phyloP scores from a whole-genome alignment of 495 filamentous ascomycete species.

The Penicillium flavigenum region DNA sequence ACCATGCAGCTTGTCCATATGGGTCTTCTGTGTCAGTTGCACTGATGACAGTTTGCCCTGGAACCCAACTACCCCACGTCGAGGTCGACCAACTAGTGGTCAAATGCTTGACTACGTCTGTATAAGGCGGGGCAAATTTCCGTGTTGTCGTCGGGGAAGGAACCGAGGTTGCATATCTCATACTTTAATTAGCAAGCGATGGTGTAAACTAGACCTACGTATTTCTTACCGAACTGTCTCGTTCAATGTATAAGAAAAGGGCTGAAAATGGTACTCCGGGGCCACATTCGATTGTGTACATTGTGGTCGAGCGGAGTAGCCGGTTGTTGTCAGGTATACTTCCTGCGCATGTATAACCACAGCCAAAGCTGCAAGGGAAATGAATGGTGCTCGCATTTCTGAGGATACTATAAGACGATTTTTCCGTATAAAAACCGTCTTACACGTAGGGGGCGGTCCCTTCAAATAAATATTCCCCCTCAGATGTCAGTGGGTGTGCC shows the following conservation, averaged over 20 bases:
- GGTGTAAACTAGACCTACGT: not conserved
- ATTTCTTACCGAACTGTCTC: conserved; percentile 28
- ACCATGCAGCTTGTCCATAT: conserved; percentile 40
- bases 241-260: conserved; percentile 26
- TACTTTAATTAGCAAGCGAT: conserved; percentile 8
- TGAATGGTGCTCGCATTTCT: conserved; percentile 2
- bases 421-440: not conserved
- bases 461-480: not conserved
- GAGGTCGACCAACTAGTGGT: conserved; percentile 22
- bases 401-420: not conserved
- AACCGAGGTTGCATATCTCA: conserved; percentile 29
- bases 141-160: conserved; percentile 27
- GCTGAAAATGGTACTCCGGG: conserved; percentile 26
- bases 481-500: not conserved
- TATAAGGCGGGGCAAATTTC: conserved; percentile 24
- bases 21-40: conserved; percentile 31
- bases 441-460: not conserved
- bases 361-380: conserved; percentile 7
- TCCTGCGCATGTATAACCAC: conserved; percentile 24
- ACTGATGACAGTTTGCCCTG: conserved; percentile 23
- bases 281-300: conserved; percentile 19
- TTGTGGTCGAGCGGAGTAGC: conserved; percentile 23
- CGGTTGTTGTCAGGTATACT: conserved; percentile 25
- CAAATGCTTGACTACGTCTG: conserved; percentile 22
- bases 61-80: conserved; percentile 37